A percentile compares a stretch with the other conserved stretches of the same genome.
phyloP scores from a whole-genome alignment of 345 rosid species.

The Lumnitzera racemosa region DNA sequence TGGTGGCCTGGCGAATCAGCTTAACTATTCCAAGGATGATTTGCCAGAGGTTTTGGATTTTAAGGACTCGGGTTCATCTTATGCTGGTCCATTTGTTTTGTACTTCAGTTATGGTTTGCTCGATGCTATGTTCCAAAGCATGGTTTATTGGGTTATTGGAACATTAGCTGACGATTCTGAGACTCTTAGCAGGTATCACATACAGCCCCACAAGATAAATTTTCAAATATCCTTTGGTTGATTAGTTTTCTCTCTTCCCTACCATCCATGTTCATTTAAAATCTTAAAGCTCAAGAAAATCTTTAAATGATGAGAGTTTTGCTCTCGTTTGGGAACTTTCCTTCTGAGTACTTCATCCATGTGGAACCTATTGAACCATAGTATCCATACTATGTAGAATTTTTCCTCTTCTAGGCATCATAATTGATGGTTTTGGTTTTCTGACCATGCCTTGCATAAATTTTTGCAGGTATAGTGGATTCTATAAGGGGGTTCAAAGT shows the following conservation, averaged over 20 bases:
- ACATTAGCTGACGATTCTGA: slow-evolving; percentile 80
- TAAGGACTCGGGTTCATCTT: slow-evolving; percentile 48
- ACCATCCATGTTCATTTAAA: too few species aligned
- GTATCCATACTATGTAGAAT: not conserved
- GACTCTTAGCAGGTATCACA: slow-evolving; percentile 63
- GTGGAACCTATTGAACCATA: not conserved
- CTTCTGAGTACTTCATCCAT: too few species aligned
- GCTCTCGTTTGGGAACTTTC: too few species aligned
- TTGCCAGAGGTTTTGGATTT: slow-evolving; percentile 52
- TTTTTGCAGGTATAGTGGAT: slow-evolving; percentile 63
- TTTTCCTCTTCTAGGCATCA: not conserved
- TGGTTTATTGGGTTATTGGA: slow-evolving; percentile 95
- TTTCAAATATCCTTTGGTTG: not conserved
- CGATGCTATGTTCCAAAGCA: slow-evolving; percentile 85
- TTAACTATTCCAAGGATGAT: slow-evolving; percentile 25
- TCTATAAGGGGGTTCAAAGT: slow-evolving; percentile 90
- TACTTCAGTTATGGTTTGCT: slow-evolving; percentile 77
- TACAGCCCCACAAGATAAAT: too few species aligned
- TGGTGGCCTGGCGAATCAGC: slow-evolving; percentile 76
- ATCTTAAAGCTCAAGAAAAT: too few species aligned
- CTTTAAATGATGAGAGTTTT: too few species aligned
- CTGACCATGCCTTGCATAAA: too few species aligned
- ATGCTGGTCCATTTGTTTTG: slow-evolving; percentile 67
- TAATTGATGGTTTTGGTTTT: too few species aligned
- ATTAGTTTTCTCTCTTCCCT: not conserved